These are phyloP conservation scores for Macadamia tetraphylla DNA, from an alignment of 164 flowering plant genomes.

Conservation along the genomic window DNA sequence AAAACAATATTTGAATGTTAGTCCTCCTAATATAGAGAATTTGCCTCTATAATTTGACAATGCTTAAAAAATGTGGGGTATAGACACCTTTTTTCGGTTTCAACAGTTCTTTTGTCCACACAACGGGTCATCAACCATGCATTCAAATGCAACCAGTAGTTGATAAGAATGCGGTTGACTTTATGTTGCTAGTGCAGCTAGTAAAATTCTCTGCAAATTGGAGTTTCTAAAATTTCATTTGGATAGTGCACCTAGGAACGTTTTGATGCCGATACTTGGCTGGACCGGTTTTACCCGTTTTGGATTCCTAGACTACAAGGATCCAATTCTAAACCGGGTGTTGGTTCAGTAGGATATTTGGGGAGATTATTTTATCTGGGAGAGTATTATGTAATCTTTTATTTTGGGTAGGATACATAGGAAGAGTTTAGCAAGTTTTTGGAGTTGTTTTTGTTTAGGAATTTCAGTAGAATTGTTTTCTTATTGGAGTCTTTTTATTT, in stretches of 20 bases:
- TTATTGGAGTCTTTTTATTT: no score
- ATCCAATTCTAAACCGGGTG: no score
- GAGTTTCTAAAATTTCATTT: neutral
- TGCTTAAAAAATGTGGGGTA: neutral
- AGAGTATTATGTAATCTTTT: no score
- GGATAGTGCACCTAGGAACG: neutral
- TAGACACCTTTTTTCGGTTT: neutral
- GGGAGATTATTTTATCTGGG: no score
- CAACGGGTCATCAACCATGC: neutral
- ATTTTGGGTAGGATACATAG: no score
- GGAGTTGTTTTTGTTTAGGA: no score
- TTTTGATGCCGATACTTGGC: neutral
- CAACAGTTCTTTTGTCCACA: neutral
- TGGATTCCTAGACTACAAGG: no score
- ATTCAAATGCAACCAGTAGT: neutral
- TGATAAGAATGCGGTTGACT: neutral
- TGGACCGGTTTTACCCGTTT: neutral
- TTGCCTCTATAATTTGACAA: neutral
- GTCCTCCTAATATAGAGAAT: neutral
- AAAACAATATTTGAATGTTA: neutral
- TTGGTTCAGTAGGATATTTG: no score
- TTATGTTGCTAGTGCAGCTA: neutral
- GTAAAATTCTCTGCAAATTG: neutral
- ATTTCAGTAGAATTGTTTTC: no score
- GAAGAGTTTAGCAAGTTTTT: no score